Evolutionary conservation across 2,329 filamentous ascomycete species (phyloP), one percentile per base, ranked within the genome.

Genomic region (Colletotrichum graminicola): DNA sequence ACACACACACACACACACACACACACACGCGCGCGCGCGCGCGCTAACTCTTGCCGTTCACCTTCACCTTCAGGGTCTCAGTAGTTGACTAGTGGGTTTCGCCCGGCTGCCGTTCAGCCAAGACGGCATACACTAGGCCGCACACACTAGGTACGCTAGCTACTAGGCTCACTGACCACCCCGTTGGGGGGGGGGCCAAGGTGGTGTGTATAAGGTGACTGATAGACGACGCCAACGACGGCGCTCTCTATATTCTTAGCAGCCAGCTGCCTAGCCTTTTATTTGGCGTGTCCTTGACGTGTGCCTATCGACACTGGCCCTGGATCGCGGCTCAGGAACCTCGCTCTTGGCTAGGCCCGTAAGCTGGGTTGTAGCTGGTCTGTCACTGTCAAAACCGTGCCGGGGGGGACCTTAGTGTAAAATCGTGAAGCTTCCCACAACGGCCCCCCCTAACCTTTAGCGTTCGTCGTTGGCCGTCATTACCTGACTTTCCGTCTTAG

Each of bases 341-440:
- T 66, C 23, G 54, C 39, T 21, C 62, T 61, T 71, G 62, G 64
- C 54, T 39, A 26, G n/a, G 62, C 51, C 57, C 21, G 29, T 67
- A 59, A 59, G 57, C 63, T 41, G 59, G 51, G 43, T 65, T 59
- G 59, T 59, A 59, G 66, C 65, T 68, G 47, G 61, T 34, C 49
- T 64, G 65, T 49, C 64, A 67, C 51, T 67, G 62, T 70, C 62
- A 47, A 47, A 56, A 52, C 55, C 39, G 34, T 70, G 67, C 55
- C 62, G 47, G 55, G 3, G 56, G 12, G 62, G 11, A n/a, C 32
- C 63, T 23, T 47, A 11, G 34, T 36, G 1, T 7, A 11, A 45
- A 62, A 60, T 36, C 26, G 56, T 47, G 34, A 45, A 41, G 32
- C 63, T 39, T 57, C 11, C 21, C 21, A 45, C 1, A 45, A 45